Evolutionary conservation across 148 eudicot species (phyloP), one percentile per base, ranked within the genome.

Genomic region (Dysphania ambrosioides): DNA sequence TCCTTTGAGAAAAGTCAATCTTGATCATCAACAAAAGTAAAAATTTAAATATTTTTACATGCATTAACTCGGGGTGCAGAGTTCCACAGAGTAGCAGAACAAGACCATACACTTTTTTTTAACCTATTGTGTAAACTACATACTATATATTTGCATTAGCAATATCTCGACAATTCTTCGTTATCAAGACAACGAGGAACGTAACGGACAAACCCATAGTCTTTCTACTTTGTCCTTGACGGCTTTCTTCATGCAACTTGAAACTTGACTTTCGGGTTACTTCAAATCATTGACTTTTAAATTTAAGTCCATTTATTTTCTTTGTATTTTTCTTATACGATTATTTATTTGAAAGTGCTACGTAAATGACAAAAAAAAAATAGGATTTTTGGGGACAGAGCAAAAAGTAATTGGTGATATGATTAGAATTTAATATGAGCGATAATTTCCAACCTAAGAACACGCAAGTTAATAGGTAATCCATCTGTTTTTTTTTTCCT

Each of bases 201-300:
- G 26, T 36, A 24, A 36, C 58, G 38, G 66, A 59, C 55, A 40
- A 42, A 47, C 15, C 36, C 23, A 72, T 40, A 72, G 67, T 59
- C 66, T 63, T 59, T 58, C 55, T 58, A 26, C 13, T 72, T 72
- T 72, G 75, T 72, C 75, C 23, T 61, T 23, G 12, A 55, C 16
- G 58, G 18, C 13, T 44, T 8, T 26, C 29, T 68, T 19, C 21
- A 16, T 32, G 35, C 42, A 31, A 70, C 58, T 53, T 10, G 29
- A 9, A 42, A 42, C 13, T 42, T 42, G 47, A 11, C 53, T 47
- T 47, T 12, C 3, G 13, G 6, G 13, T 47, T 4, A 4, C 5
- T 47, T 16, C 16, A 47, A 47, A 4, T 47, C 21, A 47, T 13
- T 47, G 53, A 47, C 53, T 16, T 16, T 12, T 13, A 18, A 2